These are phyloP conservation scores for Mariannaea elegans DNA, from an alignment of 2,329 filamentous ascomycete genomes.

Conservation along the genomic window DNA sequence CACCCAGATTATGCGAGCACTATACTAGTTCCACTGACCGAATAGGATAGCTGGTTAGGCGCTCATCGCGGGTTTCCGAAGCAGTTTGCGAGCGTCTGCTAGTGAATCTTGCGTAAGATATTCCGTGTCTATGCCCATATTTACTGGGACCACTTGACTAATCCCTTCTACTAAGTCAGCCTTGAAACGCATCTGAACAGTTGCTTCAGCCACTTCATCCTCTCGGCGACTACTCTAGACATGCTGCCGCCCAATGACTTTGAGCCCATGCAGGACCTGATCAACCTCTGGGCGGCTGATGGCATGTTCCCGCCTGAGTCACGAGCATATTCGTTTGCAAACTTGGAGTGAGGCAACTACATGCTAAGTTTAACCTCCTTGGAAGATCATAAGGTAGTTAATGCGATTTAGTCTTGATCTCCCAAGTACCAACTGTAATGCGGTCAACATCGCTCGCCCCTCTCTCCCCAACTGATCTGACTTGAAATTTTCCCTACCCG, in stretches of 20 bases:
- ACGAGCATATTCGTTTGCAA: slow-evolving; percentile 70
- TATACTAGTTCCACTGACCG: too few species aligned
- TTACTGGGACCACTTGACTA: slow-evolving; percentile 92
- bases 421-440: too few species aligned
- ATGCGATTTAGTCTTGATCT: too few species aligned
- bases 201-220: slow-evolving; percentile 84
- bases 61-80: slow-evolving; percentile 90
- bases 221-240: slow-evolving; percentile 79
- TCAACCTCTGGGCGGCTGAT: slow-evolving; percentile 88
- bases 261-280: slow-evolving; percentile 91
- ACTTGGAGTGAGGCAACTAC: slow-evolving; percentile 48
- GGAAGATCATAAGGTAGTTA: too few species aligned
- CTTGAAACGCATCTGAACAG: slow-evolving; percentile 82
- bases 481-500: too few species aligned
- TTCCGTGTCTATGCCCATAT: slow-evolving; percentile 97
- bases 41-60: slow-evolving; percentile 85
- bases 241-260: slow-evolving; percentile 87
- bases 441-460: too few species aligned
- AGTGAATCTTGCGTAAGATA: slow-evolving; percentile 94
- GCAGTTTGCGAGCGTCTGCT: slow-evolving; percentile 86
- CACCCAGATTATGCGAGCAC: slow-evolving; percentile 53
- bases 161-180: slow-evolving; percentile 83
- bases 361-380: too few species aligned
- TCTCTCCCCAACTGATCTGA: too few species aligned
- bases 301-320: slow-evolving; percentile 82